Conservation (phyloP, 192 early-diverging fungal genomes). For the Backusella morwellensis region DNA sequence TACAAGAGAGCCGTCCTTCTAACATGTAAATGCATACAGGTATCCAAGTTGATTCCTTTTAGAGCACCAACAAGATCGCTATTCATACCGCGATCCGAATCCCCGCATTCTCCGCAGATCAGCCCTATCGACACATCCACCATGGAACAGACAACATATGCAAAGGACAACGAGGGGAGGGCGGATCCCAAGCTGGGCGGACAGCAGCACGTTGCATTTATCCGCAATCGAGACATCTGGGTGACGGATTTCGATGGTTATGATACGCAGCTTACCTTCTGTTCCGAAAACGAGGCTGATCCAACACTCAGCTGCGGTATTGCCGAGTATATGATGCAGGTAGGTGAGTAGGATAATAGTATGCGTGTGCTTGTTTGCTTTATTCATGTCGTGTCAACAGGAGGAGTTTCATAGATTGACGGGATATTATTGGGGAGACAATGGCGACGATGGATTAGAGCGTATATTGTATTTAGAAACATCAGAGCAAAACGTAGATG, state of each 20-base stretch:
- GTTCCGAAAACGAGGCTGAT: constrained; percentile 32
- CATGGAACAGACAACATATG: neutral
- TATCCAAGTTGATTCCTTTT: neutral
- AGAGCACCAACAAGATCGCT: neutral
- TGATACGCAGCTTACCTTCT: constrained; percentile 61
- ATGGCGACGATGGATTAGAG: constrained; percentile 19
- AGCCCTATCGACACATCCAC: constrained; percentile 10
- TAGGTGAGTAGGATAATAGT: neutral
- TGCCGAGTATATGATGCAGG: constrained; percentile 73
- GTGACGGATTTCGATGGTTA: constrained; percentile 46
- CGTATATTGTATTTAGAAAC: constrained; percentile 59
- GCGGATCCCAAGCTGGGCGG: constrained; percentile 62
- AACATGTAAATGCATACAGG: neutral
- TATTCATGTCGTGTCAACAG: constrained; percentile 8
- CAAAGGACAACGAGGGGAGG: neutral
- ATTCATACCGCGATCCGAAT: neutral
- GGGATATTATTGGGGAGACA: constrained; percentile 60
- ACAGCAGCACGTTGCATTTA: constrained; percentile 51
- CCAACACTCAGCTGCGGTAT: constrained; percentile 52
- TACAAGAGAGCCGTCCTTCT: neutral
- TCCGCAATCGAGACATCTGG: constrained; percentile 63
- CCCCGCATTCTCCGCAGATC: constrained; percentile 2
- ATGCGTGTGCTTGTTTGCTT: neutral
- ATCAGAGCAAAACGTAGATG: constrained; percentile 56
- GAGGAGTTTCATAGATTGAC: constrained; percentile 69